These are phyloP conservation scores for Colletotrichum endophyticum DNA, from an alignment of 2,329 filamentous ascomycete genomes.

Conservation along the genomic window DNA sequence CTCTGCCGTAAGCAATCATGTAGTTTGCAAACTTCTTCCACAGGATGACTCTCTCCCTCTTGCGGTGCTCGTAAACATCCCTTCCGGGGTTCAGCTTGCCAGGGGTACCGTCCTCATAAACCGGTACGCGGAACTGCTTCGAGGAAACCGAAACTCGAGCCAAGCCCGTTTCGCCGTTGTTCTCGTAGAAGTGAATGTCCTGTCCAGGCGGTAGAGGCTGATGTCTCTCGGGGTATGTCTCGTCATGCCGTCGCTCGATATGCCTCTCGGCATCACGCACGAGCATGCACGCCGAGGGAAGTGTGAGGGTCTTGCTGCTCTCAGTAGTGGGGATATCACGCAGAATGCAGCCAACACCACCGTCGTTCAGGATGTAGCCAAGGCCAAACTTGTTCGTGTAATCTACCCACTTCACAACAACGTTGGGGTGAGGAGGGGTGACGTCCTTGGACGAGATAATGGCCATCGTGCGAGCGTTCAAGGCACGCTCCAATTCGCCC, in stretches of 20 bases:
- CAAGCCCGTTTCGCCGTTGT: constrained; percentile 68
- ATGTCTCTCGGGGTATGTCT: constrained; percentile 58
- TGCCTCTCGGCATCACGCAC: constrained; percentile 75
- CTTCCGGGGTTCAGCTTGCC: constrained; percentile 67
- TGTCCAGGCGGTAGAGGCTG: constrained; percentile 70
- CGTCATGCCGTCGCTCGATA: constrained; percentile 65
- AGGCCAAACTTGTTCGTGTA: constrained; percentile 88
- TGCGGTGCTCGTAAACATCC: constrained; percentile 68
- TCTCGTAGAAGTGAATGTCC: constrained; percentile 76
- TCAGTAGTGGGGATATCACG: constrained; percentile 59
- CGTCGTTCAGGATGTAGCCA: constrained; percentile 83
- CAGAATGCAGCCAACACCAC: constrained; percentile 76
- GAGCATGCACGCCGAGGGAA: constrained; percentile 75
- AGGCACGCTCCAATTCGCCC: constrained; percentile 63
- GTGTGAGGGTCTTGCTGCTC: constrained; percentile 52
- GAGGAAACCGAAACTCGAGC: constrained; percentile 68
- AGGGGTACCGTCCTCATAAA: constrained; percentile 63
- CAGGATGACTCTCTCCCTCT: constrained; percentile 68
- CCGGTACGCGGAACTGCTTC: constrained; percentile 60
- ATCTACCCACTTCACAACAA: constrained; percentile 84
- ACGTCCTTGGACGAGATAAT: constrained; percentile 60
- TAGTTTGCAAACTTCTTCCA: constrained; percentile 80
- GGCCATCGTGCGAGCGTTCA: constrained; percentile 68
- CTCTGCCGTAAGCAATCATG: constrained; percentile 76
- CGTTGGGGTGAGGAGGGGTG: constrained; percentile 62